Base-by-base conservation (phyloP, 495 filamentous ascomycete genomes). In the Trichoderma erinaceum region DNA sequence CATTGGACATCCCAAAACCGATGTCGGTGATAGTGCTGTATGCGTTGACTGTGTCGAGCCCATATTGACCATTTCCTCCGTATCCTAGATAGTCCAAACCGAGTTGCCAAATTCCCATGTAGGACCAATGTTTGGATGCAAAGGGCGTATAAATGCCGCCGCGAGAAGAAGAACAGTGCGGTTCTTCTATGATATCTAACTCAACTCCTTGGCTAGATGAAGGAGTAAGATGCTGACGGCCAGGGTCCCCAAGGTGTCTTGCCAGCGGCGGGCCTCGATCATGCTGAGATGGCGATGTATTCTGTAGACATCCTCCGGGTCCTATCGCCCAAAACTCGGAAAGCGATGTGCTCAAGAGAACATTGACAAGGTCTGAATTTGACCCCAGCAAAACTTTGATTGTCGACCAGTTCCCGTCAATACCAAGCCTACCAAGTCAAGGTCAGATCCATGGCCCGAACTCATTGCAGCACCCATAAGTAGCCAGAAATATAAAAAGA, bases 271-370 rank as follows among this genome's bases (percentile, higher is more conserved):
- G 72, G 41, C 67, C 75, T 75, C 64, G 68, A 74, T 25, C 67
- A 56, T 7, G 77, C 10, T 18, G 25, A 38, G 52, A 41, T 38
- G 5, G n/a, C 13, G 7, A 74, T 75, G 75, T 75, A 82, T 78
- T 75, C 63, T 74, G 68, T 64, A 69, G 71, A 69, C 87, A 89
- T 65, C 85, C 86, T 15, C 76, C 75, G 5, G 75, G 74, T 41
- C 78, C 77, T 46, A 89, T 78, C 6, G 85, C 82, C 85, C 85
- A 89, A 25, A 82, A 81, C 65, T 84, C 82, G 27, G 80, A 77
- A 41, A 82, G 73, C 35, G 78, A 79, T 21, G 85, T 87, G 70
- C 80, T 84, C 65, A 83, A 76, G 48, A 84, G 76, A 52, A 85
- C 77, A 68, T 84, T 79, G 1, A 86, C 70, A 69, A 81, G 78